phyloP scores from a whole-genome alignment of 2,329 filamentous ascomycete species.

The Cytospora piceae region DNA sequence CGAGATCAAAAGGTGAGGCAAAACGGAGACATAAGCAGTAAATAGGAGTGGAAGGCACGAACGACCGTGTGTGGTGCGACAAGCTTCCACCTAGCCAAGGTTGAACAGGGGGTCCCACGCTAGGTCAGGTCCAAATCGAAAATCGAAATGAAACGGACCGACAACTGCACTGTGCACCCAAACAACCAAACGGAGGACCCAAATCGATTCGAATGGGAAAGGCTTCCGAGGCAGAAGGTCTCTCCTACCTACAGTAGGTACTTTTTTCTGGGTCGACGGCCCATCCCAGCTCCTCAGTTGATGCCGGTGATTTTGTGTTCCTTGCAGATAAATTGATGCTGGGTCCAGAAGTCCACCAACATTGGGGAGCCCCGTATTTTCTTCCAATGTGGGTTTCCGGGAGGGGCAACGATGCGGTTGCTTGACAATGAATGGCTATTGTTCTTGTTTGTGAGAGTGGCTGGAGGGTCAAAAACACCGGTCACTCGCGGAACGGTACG shows the following conservation, averaged over 20 bases:
- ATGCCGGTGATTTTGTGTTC: neutral
- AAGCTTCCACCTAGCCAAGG: too few species aligned
- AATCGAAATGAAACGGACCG: conserved; percentile 3
- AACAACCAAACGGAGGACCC: neutral
- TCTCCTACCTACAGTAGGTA: neutral
- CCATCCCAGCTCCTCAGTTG: neutral
- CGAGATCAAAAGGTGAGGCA: conserved; percentile 18
- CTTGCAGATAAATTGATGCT: conserved; percentile 3
- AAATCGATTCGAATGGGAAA: neutral
- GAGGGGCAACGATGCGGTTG: neutral
- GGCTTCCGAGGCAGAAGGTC: neutral
- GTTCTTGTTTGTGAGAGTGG: neutral
- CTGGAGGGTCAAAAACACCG: too few species aligned
- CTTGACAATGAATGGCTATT: neutral
- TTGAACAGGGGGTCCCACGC: neutral
- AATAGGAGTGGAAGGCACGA: conserved; percentile 25
- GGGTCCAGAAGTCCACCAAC: neutral
- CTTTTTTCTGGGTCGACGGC: neutral
- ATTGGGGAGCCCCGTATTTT: neutral
- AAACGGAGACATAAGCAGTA: conserved; percentile 27
- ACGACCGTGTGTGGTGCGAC: conserved; percentile 5
- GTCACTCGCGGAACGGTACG: neutral
- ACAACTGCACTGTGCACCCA: neutral
- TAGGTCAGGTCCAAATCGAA: neutral
- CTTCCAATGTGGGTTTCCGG: neutral